These are phyloP conservation scores for Quillaja saponaria DNA, from an alignment of 306 rosid species.

Conservation along the genomic window DNA sequence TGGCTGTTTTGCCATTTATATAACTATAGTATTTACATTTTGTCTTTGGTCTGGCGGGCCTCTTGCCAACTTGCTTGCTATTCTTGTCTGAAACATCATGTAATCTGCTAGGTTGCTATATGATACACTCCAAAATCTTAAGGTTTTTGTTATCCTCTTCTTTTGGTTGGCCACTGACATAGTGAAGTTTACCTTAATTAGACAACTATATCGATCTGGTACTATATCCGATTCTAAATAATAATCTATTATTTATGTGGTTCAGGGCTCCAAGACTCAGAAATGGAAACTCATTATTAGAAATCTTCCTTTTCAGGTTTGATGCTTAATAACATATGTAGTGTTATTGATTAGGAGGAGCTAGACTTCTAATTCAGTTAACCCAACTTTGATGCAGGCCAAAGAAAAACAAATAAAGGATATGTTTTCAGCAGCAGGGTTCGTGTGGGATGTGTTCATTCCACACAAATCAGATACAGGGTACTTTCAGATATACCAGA, in stretches of 20 bases:
- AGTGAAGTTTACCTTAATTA: slow-evolving; percentile 12
- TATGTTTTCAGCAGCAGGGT: slow-evolving; percentile 69
- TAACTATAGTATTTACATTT: slow-evolving; percentile 10
- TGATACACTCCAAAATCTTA: slow-evolving; percentile 5
- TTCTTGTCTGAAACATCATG: slow-evolving; percentile 10
- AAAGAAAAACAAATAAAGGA: slow-evolving; percentile 60
- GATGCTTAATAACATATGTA: no score
- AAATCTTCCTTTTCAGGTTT: slow-evolving; percentile 94
- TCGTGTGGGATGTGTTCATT: slow-evolving; percentile 86
- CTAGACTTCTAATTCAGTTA: slow-evolving; percentile 36
- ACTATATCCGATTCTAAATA: no score
- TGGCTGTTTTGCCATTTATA: slow-evolving; percentile 10
- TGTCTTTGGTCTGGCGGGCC: not conserved
- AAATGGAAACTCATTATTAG: slow-evolving; percentile 93
- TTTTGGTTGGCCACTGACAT: slow-evolving; percentile 9
- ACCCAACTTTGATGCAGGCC: slow-evolving; percentile 57
- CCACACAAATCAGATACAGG: slow-evolving; percentile 75
- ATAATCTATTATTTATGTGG: slow-evolving; percentile 31
- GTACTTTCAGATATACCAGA: slow-evolving; percentile 39
- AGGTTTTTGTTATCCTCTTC: slow-evolving; percentile 20
- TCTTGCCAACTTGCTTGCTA: no score
- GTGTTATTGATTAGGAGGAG: slow-evolving; percentile 19
- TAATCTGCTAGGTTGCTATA: slow-evolving; percentile 11
- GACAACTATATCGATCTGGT: no score
- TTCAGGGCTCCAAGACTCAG: slow-evolving; percentile 90